These are phyloP conservation scores for Gaeumannomyces tritici DNA, from an alignment of 2,329 filamentous ascomycete genomes.

Conservation along the genomic window DNA sequence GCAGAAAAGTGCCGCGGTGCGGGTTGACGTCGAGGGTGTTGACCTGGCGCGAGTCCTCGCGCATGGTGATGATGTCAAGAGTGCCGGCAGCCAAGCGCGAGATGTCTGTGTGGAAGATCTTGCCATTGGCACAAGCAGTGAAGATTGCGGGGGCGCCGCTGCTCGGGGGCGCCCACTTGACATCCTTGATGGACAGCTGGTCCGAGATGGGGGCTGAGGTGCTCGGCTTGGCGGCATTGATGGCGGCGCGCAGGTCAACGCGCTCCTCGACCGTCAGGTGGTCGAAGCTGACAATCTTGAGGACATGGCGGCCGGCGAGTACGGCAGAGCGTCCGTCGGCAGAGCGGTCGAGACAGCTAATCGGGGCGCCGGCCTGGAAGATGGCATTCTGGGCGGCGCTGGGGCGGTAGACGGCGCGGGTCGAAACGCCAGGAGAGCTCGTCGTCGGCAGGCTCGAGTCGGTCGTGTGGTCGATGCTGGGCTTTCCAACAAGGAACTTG, in stretches of 20 bases:
- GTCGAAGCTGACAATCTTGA: constrained; percentile 50
- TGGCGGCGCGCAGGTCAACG: constrained; percentile 46
- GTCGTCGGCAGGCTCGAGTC: constrained; percentile 35
- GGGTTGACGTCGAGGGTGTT: constrained; percentile 56
- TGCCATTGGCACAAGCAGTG: constrained; percentile 54
- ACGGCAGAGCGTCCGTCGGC: constrained; percentile 46
- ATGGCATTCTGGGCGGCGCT: constrained; percentile 45
- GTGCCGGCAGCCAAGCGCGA: constrained; percentile 29
- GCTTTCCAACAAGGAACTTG: constrained; percentile 50
- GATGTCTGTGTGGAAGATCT: constrained; percentile 56
- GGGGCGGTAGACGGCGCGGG: constrained; percentile 36
- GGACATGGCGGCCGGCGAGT: constrained; percentile 48
- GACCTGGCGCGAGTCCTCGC: constrained; percentile 54
- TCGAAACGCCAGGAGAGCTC: constrained; percentile 27
- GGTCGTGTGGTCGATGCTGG: constrained; percentile 33
- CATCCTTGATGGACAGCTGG: constrained; percentile 54
- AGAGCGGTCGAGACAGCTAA: constrained; percentile 48
- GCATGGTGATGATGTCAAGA: constrained; percentile 46
- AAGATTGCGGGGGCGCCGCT: constrained; percentile 44
- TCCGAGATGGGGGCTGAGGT: constrained; percentile 33
- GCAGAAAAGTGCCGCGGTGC: constrained; percentile 43
- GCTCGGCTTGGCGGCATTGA: constrained; percentile 18
- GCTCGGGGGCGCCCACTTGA: constrained; percentile 42
- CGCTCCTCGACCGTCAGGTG: constrained; percentile 44
- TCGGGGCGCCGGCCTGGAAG: constrained; percentile 40